A percentile compares a stretch with the other conserved stretches of the same genome.
These are phyloP conservation scores for Asclepias syriaca DNA, from an alignment of 257 asterid genomes.

Conservation along the genomic window DNA sequence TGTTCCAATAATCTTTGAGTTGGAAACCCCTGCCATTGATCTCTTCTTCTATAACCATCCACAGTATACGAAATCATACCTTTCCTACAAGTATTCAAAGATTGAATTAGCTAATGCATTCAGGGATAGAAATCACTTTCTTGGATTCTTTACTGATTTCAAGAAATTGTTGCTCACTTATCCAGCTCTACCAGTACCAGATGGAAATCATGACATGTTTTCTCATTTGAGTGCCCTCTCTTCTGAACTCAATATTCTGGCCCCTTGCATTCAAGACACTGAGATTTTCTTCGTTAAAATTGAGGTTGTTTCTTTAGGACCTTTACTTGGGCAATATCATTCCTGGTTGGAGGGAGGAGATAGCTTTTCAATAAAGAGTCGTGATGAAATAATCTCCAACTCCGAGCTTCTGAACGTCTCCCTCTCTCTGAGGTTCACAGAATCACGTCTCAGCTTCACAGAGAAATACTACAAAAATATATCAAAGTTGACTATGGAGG, in stretches of 20 bases:
- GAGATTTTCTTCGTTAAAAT: conserved; percentile 6
- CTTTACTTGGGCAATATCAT: conserved; percentile 2
- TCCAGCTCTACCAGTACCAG: conserved; percentile 6
- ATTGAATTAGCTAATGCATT: conserved; percentile 9
- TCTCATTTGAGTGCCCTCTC: neutral
- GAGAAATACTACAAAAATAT: conserved; percentile 4
- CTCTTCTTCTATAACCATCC: neutral
- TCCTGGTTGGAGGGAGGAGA: neutral
- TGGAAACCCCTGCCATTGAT: neutral
- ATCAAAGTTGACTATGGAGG: conserved; percentile 18
- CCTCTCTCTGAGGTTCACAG: conserved; percentile 13
- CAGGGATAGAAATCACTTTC: neutral
- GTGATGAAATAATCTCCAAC: conserved; percentile 1
- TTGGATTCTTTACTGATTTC: neutral
- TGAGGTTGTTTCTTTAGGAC: conserved; percentile 19
- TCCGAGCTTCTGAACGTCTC: conserved; percentile 15
- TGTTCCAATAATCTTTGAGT: conserved; percentile 8
- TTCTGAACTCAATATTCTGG: conserved; percentile 4
- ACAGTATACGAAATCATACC: neutral
- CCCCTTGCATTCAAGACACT: neutral
- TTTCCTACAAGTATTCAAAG: conserved; percentile 14
- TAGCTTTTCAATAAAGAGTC: neutral
- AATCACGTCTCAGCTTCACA: neutral
- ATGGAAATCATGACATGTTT: neutral
- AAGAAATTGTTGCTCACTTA: conserved; percentile 4